Evolutionary conservation across 1,284 basidiomycete genomes (phyloP).

Genomic region (Puccinia hordei): DNA sequence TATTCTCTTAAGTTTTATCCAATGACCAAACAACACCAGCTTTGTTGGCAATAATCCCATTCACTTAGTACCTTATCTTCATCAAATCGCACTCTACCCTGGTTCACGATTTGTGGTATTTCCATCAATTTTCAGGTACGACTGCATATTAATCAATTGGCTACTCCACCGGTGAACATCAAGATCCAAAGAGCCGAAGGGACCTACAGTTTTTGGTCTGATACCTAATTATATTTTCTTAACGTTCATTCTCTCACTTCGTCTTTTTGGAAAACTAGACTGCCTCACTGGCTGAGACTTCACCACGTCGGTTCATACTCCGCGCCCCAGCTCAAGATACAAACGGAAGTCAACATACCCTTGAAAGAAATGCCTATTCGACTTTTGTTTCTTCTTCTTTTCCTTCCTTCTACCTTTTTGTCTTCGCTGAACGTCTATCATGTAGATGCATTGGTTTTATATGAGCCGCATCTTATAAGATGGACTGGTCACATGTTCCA

Average conservation of each 20-base stretch:
- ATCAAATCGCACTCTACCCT: too few species aligned
- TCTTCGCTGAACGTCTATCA: slow-evolving; percentile 15
- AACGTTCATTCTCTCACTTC: slow-evolving; percentile 13
- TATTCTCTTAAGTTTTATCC: too few species aligned
- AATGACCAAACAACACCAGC: background rate
- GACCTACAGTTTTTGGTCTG: background rate
- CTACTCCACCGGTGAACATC: background rate
- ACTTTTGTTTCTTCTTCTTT: slow-evolving; percentile 30
- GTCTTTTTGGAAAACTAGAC: background rate
- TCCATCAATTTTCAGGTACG: background rate
- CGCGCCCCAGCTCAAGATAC: slow-evolving; percentile 6
- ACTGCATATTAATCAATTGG: background rate
- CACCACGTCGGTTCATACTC: background rate
- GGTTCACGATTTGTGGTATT: background rate
- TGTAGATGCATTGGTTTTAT: slow-evolving; percentile 24
- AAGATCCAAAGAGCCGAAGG: slow-evolving; percentile 7
- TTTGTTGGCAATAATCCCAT: background rate
- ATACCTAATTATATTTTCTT: background rate
- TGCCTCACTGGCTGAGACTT: slow-evolving; percentile 34
- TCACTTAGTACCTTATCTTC: too few species aligned
- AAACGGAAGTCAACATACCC: background rate
- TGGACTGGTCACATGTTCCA: slow-evolving; percentile 22
- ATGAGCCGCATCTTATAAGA: background rate
- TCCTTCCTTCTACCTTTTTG: slow-evolving; percentile 30
- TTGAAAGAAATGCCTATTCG: slow-evolving; percentile 19